Evolutionary conservation across 176 grass and related monocot genomes (phyloP), one percentile per base, ranked within the genome.

Genomic region (Ampelocalamus luodianensis): DNA sequence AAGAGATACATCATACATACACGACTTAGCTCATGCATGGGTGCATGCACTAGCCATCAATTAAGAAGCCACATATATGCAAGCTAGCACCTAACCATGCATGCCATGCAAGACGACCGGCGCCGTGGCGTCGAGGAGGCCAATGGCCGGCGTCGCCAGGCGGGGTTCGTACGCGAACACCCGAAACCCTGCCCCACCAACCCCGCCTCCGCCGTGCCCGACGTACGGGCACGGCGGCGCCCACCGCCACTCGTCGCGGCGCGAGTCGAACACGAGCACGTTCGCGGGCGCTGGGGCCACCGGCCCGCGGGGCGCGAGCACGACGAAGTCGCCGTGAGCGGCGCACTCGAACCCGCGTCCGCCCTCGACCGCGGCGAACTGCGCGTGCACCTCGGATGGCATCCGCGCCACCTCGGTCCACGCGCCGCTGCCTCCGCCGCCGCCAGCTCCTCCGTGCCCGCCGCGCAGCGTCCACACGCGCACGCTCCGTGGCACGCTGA

Each of bases 401-500:
- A 96, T 98, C 73, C 93, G 85, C 4, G 85, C 89, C 66, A 93
- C 82, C 91, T 98, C 96, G 3, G 83, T 74, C 96, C 96, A 98
- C 22, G 88, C 77, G 20, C 87, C 86, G 16, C 90, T 61, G 49
- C 83, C 0, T 55, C 53, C 76, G 55, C 68, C 20, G 24, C 11
- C 36, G 23, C 68, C 69, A 0, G 24, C 17, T 32, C n/a, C 60
- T 43, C 48, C 68, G 4, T 60, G 37, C 0, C 72, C 87, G 27
- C 29, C 54, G n/a, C 81, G 91, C 38, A 98, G 83, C 37, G 87
- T 73, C 96, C 96, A 98, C 58, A 98, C 23, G 11, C 96, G 91
- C 34, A 98, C 93, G 90, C 96, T 98, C 22, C 91, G 79, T 8
- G 96, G 96, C 49, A 98, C 89, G 88, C 85, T 98, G 63, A 98